Base-by-base conservation (phyloP, 768 basidiomycete genomes). In the Tremella mesenterica region DNA sequence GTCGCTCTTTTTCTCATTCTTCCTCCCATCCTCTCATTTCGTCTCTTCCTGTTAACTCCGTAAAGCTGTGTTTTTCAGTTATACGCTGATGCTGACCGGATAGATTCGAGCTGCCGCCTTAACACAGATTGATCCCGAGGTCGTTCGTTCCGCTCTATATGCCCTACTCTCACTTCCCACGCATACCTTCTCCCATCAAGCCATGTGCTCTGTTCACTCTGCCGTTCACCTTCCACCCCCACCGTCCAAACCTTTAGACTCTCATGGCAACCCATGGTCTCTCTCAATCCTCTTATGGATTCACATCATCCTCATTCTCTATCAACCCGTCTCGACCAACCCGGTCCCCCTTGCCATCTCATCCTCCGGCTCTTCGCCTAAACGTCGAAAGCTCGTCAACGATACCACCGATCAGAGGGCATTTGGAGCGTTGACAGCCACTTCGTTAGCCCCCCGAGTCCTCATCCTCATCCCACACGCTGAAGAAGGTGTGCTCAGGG, bases 401-500 rank as follows among this genome's bases (percentile, higher is more conserved):
- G 39, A 44, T 26, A 52, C 25, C 8, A n/a, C 28, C 14, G 44
- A 47, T 23, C 43, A 46, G 25, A 46, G 26, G 20, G 52, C 44
- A 12, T 53, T 53, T 20, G 52, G 44, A 20, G 52, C 52, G 6
- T 21, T 46, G 2, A 47, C 52, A 30, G 44, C 52, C 3, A 46
- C 52, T 12, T 46, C 43, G 16, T 26, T 53, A 4, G 52, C 52
- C 14, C 18, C 52, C 10, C 30, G 43, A 16, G 21, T 53, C 13
- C 21, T 53, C 18, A 53, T 53, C 12, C 23, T 46, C 18, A 36
- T 53, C 26, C 25, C 43, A n/a, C 52, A 46, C 26, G 20, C 52
- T 14, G 44, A 53, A 18, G 28, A 45, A 18, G 18, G 39, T 21
- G 27, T 47, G 31, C 44, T 53, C n/a, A 43, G 52, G 5, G 43